Percentiles rank a stretch among this genome's conserved stretches.
These are phyloP conservation scores for Xylariaceae sp. DNA, from an alignment of 2,329 filamentous ascomycete species.

Conservation along the genomic window DNA sequence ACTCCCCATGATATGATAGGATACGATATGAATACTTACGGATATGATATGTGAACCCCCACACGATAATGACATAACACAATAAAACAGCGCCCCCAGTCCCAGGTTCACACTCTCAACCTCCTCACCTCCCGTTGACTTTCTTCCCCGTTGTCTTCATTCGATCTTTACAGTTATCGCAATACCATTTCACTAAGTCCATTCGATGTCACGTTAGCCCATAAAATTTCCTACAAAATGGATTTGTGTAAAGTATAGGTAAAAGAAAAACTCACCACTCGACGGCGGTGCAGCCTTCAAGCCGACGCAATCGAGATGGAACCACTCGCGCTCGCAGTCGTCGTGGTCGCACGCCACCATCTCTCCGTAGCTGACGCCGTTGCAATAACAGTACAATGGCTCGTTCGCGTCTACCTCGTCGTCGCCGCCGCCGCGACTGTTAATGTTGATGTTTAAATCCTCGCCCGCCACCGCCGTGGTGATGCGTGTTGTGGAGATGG, in stretches of 20 bases:
- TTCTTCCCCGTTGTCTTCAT: constrained; percentile 55
- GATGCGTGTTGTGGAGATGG: constrained; percentile 30
- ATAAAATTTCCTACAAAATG: too few species aligned
- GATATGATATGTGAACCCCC: too few species aligned
- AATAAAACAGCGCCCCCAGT: constrained; percentile 4
- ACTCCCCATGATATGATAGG: too few species aligned
- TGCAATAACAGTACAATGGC: constrained; percentile 73
- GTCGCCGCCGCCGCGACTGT: constrained; percentile 43
- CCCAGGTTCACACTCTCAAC: background rate
- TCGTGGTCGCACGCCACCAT: constrained; percentile 79
- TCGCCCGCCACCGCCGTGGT: too few species aligned
- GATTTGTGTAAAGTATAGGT: too few species aligned
- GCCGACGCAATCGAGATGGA: constrained; percentile 76
- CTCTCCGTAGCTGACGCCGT: constrained; percentile 73
- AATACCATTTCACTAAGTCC: constrained; percentile 71
- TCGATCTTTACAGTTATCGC: constrained; percentile 69
- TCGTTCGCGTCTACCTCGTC: constrained; percentile 64
- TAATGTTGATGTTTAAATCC: constrained; percentile 39
- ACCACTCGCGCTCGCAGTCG: constrained; percentile 72
- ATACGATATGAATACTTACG: too few species aligned
- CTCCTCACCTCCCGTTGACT: constrained; percentile 39
- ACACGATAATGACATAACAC: too few species aligned
- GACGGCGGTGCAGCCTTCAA: constrained; percentile 71
- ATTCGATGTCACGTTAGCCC: constrained; percentile 32
- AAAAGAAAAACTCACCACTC: constrained; percentile 66